A percentile compares a stretch with the other conserved stretches of the same genome.
These are phyloP conservation scores for Skeletonema potamos DNA, from an alignment of 108 stramenopile species.

Conservation along the genomic window DNA sequence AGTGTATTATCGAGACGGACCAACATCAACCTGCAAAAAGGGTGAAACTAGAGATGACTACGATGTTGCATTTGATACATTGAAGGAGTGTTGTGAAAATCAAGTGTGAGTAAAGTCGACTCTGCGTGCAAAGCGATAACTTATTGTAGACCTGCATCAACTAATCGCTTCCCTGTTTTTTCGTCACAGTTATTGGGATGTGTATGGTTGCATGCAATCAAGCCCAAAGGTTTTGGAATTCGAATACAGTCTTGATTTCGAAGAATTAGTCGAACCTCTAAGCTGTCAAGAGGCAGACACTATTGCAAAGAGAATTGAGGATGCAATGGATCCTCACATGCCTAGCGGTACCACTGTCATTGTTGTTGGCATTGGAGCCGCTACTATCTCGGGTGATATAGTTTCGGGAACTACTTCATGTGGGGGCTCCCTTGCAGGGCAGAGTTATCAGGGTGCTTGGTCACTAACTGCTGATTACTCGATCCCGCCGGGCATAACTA, in stretches of 20 bases:
- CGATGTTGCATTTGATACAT: constrained; percentile 18
- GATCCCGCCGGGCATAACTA: not conserved
- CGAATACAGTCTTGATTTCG: constrained; percentile 8
- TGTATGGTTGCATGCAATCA: constrained; percentile 5
- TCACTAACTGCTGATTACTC: constrained; percentile 1
- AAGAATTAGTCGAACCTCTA: constrained; percentile 3
- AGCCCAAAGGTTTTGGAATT: constrained; percentile 22
- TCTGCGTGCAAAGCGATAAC: not conserved
- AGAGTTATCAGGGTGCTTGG: not conserved
- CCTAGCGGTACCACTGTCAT: not conserved
- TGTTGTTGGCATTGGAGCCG: constrained; percentile 16
- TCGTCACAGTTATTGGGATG: constrained; percentile 1
- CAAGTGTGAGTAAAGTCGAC: not conserved
- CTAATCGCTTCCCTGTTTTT: not conserved
- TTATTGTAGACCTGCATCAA: not conserved
- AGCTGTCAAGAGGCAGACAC: constrained; percentile 34
- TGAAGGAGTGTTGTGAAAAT: constrained; percentile 5
- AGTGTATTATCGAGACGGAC: constrained; percentile 12
- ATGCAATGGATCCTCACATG: constrained; percentile 13
- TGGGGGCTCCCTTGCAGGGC: constrained; percentile 21
- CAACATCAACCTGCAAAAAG: not conserved
- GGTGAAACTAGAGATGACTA: constrained; percentile 14
- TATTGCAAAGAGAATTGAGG: constrained; percentile 7
- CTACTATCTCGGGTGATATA: constrained; percentile 2
- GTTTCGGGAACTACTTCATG: constrained; percentile 22